phyloP scores from a whole-genome alignment of 202 grass and related monocot species.

The Zoysia matrella region DNA sequence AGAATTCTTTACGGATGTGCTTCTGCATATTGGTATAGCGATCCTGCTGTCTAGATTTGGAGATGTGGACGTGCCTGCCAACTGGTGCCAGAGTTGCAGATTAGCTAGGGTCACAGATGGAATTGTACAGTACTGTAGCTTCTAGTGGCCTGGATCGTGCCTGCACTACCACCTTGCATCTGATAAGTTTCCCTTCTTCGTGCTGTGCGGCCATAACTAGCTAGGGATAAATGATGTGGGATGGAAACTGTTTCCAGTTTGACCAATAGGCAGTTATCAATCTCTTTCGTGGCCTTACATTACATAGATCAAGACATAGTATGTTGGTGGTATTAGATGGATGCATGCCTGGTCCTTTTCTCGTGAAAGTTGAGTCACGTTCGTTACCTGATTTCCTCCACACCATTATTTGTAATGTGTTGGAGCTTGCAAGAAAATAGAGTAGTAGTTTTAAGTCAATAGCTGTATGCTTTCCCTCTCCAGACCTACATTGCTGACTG shows the following conservation, averaged over 20 bases:
- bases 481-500: no score
- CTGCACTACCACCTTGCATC: neutral
- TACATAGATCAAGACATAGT: neutral
- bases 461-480: neutral
- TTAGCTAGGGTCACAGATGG: neutral
- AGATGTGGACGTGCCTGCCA: neutral
- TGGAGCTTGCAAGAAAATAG: neutral
- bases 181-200: neutral
- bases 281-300: neutral
- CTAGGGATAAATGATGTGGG: neutral
- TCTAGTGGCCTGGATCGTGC: neutral
- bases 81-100: conserved; percentile 2
- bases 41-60: neutral
- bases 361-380: neutral
- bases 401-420: neutral
- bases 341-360: conserved; percentile 25
- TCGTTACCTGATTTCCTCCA: neutral
- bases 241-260: neutral
- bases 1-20: neutral
- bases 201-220: neutral
- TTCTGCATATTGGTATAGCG: neutral
- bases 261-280: neutral
- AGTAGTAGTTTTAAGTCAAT: conserved; percentile 14
- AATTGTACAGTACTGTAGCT: neutral
- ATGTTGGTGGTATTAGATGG: neutral